Conservation (phyloP, 2,329 filamentous ascomycete genomes). For the Fusarium circinatum region DNA sequence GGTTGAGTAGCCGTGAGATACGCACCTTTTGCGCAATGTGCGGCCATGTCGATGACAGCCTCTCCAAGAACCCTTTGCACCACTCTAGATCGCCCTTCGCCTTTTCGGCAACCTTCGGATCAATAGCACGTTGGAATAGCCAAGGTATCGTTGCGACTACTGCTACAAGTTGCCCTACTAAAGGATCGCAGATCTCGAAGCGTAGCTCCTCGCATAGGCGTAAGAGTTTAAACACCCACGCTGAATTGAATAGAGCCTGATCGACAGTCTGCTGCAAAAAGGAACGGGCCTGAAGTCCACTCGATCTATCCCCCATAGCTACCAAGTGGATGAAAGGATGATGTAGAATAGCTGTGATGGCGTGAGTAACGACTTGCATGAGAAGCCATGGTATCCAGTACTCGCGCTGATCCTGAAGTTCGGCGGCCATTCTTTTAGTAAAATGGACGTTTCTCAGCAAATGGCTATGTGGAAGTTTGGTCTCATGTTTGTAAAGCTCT, state of each 20-base stretch:
- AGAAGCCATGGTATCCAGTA: conserved; percentile 16
- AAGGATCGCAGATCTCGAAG: conserved; percentile 1
- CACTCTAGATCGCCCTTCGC: neutral
- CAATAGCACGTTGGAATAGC: conserved; percentile 16
- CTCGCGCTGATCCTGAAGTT: neutral
- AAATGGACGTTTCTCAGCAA: neutral
- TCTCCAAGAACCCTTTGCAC: conserved; percentile 10
- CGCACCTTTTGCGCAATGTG: conserved; percentile 23
- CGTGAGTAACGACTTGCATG: neutral
- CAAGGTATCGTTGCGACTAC: conserved; percentile 19
- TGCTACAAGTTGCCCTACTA: conserved; percentile 10
- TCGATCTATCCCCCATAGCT: neutral
- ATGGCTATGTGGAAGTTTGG: neutral
- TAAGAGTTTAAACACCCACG: conserved; percentile 5
- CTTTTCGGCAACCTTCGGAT: conserved; percentile 3
- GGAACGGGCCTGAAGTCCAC: neutral
- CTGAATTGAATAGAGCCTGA: neutral
- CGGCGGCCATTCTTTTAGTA: neutral
- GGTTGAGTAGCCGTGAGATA: neutral
- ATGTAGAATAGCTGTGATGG: neutral
- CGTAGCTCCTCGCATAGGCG: neutral
- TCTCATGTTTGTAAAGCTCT: conserved; percentile 4
- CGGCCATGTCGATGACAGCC: conserved; percentile 6
- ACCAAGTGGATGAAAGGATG: conserved; percentile 15
- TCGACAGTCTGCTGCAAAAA: conserved; percentile 9